A percentile compares a stretch with the other conserved stretches of the same genome.
Evolutionary conservation across 1,284 basidiomycete species (phyloP).

Genomic region (Trichosporon sp.): DNA sequence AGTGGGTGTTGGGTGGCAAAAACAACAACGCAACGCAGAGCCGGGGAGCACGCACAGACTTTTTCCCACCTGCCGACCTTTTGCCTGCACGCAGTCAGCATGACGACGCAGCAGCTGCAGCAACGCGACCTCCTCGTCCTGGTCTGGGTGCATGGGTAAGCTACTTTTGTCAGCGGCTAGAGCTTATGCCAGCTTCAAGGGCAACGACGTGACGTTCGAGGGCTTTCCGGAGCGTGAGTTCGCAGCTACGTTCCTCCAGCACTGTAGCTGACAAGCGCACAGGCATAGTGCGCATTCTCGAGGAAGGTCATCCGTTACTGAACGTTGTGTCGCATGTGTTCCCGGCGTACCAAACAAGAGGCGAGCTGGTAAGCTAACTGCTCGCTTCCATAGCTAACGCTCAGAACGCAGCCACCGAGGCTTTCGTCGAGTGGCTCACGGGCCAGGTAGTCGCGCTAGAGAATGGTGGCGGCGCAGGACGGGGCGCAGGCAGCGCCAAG

Average conservation of each 20-base stretch:
- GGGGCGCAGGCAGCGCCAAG: constrained; percentile 75
- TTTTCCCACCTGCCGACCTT: background rate
- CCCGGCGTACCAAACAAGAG: constrained; percentile 90
- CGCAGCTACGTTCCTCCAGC: constrained; percentile 12
- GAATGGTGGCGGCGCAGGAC: constrained; percentile 64
- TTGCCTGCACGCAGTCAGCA: background rate
- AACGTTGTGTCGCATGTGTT: constrained; percentile 76
- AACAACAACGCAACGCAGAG: background rate
- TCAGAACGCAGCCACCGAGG: constrained; percentile 75
- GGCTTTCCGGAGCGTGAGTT: constrained; percentile 52
- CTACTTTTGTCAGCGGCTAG: background rate
- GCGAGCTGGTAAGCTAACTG: constrained; percentile 69
- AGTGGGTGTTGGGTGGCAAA: constrained; percentile 3
- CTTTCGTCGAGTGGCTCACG: constrained; percentile 86
- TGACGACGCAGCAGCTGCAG: constrained; percentile 2
- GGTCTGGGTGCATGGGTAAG: constrained; percentile 57
- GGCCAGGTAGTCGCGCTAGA: constrained; percentile 76
- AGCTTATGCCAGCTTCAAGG: constrained; percentile 53
- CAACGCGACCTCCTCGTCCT: constrained; percentile 51
- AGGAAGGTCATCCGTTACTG: constrained; percentile 58
- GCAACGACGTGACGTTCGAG: constrained; percentile 57
- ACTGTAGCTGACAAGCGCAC: constrained; percentile 39
- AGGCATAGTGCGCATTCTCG: constrained; percentile 73
- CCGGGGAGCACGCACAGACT: background rate
- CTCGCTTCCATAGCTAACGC: background rate